phyloP scores from a whole-genome alignment of 2,329 filamentous ascomycete genomes.

The Talaromyces sp. region DNA sequence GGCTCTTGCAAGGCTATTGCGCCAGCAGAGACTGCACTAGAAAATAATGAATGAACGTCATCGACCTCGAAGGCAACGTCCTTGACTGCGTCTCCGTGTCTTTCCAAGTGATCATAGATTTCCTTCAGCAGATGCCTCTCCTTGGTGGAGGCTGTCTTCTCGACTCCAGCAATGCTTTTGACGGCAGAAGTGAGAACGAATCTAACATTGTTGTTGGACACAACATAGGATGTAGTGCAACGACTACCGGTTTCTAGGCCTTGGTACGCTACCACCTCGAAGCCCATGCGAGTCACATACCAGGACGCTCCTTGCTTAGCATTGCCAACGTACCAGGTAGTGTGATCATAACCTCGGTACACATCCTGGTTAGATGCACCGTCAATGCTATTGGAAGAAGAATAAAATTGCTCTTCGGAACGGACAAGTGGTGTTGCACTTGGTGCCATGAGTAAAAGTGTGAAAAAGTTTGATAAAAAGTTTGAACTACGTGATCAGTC shows the following conservation, averaged over 20 bases:
- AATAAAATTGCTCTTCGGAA: not conserved
- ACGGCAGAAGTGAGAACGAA: constrained; percentile 83
- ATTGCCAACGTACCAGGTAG: constrained; percentile 91
- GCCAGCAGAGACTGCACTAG: constrained; percentile 62
- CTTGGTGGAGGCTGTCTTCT: constrained; percentile 52
- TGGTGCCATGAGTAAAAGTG: not conserved
- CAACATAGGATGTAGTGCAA: constrained; percentile 71
- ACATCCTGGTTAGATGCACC: not conserved
- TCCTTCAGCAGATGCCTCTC: constrained; percentile 61
- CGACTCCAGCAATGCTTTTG: constrained; percentile 48
- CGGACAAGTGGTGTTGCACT: not conserved
- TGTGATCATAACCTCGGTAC: constrained; percentile 67
- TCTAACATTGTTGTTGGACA: constrained; percentile 68
- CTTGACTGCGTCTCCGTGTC: constrained; percentile 85
- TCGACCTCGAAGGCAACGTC: constrained; percentile 89
- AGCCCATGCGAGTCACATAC: constrained; percentile 78
- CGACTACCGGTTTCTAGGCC: constrained; percentile 82
- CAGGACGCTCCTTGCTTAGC: constrained; percentile 86
- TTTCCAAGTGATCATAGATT: constrained; percentile 73
- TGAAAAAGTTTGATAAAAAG: not conserved
- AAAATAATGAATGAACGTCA: constrained; percentile 68
- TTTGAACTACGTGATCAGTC: not conserved
- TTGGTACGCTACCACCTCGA: constrained; percentile 70
- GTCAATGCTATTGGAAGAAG: not conserved
- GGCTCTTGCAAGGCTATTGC: constrained; percentile 62